Evolutionary conservation across 345 rosid species (phyloP).

Genomic region (Acer saccharum): DNA sequence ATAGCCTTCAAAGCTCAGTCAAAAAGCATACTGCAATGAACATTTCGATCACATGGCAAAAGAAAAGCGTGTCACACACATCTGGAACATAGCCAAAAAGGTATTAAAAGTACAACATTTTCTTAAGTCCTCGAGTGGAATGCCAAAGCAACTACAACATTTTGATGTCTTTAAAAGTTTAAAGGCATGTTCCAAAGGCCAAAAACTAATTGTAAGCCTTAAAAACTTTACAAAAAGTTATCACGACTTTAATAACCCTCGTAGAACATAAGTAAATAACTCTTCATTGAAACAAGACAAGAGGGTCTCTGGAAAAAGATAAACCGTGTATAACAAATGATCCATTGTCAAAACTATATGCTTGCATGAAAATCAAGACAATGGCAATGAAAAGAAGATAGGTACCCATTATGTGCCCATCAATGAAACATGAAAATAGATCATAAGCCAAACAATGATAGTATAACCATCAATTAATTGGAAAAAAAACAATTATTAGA

Average conservation of each 20-base stretch:
- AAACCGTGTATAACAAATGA: not conserved
- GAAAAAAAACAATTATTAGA: not conserved
- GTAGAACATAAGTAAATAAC: not conserved
- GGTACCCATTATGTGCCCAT: not conserved
- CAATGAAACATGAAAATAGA: not conserved
- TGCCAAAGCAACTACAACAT: not conserved
- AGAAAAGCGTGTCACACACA: too few relatives aligned
- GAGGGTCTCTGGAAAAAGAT: not conserved
- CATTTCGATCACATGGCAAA: too few relatives aligned
- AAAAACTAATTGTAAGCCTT: not conserved
- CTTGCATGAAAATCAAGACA: not conserved
- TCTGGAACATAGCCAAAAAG: not conserved
- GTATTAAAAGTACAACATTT: not conserved
- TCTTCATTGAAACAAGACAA: not conserved
- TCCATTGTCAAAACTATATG: not conserved
- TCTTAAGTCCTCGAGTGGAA: not conserved
- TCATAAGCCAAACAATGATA: not conserved
- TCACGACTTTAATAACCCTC: not conserved
- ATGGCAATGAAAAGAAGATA: not conserved
- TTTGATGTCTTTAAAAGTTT: not conserved
- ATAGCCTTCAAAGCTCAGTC: not conserved
- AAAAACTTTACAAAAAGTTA: not conserved
- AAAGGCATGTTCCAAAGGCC: not conserved
- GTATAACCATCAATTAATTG: not conserved
- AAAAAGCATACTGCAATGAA: not conserved